Percentiles rank a stretch among this genome's conserved stretches.
phyloP scores from a whole-genome alignment of 805 yeast species.

The Barnettozyma pratensis region DNA sequence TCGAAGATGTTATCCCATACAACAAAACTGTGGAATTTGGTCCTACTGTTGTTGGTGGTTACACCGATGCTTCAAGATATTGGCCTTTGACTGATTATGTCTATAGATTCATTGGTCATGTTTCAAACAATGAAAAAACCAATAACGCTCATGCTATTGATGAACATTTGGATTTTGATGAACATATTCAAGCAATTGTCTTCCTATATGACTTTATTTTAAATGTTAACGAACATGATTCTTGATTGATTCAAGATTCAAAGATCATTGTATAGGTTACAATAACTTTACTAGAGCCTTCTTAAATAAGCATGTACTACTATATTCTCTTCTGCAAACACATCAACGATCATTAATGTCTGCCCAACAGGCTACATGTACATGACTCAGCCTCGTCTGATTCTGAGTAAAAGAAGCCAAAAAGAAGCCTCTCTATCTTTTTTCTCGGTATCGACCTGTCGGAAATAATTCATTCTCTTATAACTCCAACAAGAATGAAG shows the following conservation, averaged over 20 bases:
- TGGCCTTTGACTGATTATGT: conserved; percentile 52
- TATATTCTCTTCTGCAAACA: no score
- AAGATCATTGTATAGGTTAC: no score
- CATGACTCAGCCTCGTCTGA: no score
- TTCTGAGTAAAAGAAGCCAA: no score
- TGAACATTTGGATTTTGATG: conserved; percentile 48
- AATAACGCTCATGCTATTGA: conserved; percentile 54
- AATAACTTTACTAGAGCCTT: no score
- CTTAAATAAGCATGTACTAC: no score
- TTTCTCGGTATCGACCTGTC: no score
- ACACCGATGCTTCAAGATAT: conserved; percentile 58
- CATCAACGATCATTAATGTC: no score
- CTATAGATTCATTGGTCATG: conserved; percentile 38
- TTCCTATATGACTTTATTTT: conserved; percentile 46
- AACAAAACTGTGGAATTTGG: conserved; percentile 26
- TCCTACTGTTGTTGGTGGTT: conserved; percentile 51
- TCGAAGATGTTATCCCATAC: conserved; percentile 41
- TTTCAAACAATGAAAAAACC: conserved; percentile 14
- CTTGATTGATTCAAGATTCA: not conserved
- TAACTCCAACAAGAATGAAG: no score
- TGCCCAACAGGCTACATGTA: no score
- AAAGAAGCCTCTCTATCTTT: no score
- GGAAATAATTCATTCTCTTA: no score
- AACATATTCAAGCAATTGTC: conserved; percentile 57
- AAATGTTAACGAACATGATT: conserved; percentile 8